Evolutionary conservation across 1,284 basidiomycete genomes (phyloP).

Genomic region (Clitocybe nebularis): DNA sequence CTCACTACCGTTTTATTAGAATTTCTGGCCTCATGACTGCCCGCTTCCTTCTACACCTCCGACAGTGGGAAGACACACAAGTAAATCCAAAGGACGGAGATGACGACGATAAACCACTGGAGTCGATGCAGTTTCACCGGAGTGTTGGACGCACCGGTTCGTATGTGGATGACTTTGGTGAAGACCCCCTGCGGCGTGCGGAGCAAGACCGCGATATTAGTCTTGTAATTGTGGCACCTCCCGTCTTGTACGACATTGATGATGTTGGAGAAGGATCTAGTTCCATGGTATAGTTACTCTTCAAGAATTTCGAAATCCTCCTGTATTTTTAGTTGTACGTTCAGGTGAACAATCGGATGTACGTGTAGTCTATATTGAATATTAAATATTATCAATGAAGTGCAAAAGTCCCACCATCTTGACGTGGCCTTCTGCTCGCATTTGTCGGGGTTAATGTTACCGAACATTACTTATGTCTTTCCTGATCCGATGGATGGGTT

Average conservation of each 20-base stretch:
- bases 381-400: too few species aligned
- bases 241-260: neutral
- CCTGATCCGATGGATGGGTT: too few species aligned
- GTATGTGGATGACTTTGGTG: neutral
- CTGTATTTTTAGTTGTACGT: too few species aligned
- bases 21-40: neutral
- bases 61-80: neutral
- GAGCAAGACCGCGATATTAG: neutral
- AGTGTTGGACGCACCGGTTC: neutral
- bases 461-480: too few species aligned
- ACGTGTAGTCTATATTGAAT: too few species aligned
- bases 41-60: neutral
- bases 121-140: neutral
- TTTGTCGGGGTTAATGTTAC: too few species aligned
- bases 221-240: neutral
- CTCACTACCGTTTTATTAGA: neutral
- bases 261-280: neutral
- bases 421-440: too few species aligned
- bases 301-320: too few species aligned
- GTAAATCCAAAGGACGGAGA: too few species aligned
- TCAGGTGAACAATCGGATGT: too few species aligned
- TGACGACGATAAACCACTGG: neutral
- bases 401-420: too few species aligned
- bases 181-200: neutral
- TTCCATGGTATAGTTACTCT: neutral